Base-by-base conservation (phyloP, 75 land plant species). In the Ceratopteris richardii region DNA sequence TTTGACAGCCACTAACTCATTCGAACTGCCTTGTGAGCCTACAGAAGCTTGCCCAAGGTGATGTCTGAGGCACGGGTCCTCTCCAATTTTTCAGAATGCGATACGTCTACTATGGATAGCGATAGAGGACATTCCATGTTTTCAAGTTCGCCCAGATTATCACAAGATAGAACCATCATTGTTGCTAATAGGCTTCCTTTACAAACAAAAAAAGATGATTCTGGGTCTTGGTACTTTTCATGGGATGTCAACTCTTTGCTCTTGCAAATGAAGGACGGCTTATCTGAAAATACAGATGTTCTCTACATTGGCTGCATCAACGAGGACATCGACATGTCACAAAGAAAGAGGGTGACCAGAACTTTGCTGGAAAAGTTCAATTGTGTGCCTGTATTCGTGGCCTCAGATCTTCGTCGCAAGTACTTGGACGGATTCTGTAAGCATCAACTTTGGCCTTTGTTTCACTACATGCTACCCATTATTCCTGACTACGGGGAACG, bases 351-450 rank as follows among this genome's bases (percentile, higher is more conserved):
- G 24, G 82, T 84, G 26, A 61, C 86, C 0, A 75, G 56, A 19
- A 66, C 37, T 20, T 68, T 84, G n/a, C 64, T 82, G 1, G 78
- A 72, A 44, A 57, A 44, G 11, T 84, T 84, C 67, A 75, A 69
- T 26, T 84, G 88, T 51, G 86, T 84, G 17, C 82, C 88, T 19
- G 72, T 78, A 0, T 84, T 84, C 31, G 19, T 72, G 6, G 67
- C 72, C 9, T 54, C 47, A 17, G 86, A 82, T 42, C 64, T 84
- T 36, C 43, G 31, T 24, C 44, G 42, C 53, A 64, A 72, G 44
- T 82, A 48, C 59, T 84, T 82, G 60, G 86, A 84, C 63, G 88
- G 88, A 13, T 84, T 84, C 54, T 84, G 88, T 52, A 84, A 84
- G 73, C 86, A 78, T 64, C 82, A 82, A 16, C 44, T 84, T 19